Evolutionary conservation across 768 basidiomycete genomes (phyloP), one percentile per base, ranked within the genome.

Genomic region (Fomitopsis pulvina): DNA sequence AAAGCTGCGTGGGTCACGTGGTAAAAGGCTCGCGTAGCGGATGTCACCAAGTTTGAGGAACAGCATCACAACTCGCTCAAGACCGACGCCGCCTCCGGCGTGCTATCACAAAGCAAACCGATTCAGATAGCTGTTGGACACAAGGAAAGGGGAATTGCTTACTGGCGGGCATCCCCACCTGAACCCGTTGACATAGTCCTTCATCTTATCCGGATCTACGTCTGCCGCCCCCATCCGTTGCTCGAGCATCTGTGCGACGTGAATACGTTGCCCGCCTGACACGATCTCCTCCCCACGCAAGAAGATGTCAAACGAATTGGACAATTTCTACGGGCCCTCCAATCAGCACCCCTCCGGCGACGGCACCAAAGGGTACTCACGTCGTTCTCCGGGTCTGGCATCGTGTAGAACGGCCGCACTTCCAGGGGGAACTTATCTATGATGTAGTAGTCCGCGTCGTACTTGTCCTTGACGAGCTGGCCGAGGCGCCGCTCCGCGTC

Each of bases 281-380:
- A 98, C 77, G 61, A 99, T 97, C 68, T 99, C 96, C 70, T 99
- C 93, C 9, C 96, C 96, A 24, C 96, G 82, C 87, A 99, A 92
- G 78, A 99, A 98, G 72, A 99, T 96, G 70, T 99, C 96, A 68
- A 97, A 99, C 30, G 96, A 98, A 68, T 98, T 98, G 41, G 96
- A 97, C 41, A 95, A 73, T 16, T 80, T 81, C 86, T 92, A 28
- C 28, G 29, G 58, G 8, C 22, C 21, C 26, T 12, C 26, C 40
- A 18, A 21, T 34, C 38, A 29, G 48, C 10, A 25, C 26, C 14
- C 24, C 16, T 60, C 68, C 18, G 16, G 14, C 2, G 20, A 29
- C 27, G 28, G 29, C 2, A 39, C 54, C n/a, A 45, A 32, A 32
- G 28, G 40, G 41, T 27, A 69, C 83, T 58, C 58, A 92, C 90